Evolutionary conservation across 306 rosid species (phyloP).

Genomic region (Malus fusca): DNA sequence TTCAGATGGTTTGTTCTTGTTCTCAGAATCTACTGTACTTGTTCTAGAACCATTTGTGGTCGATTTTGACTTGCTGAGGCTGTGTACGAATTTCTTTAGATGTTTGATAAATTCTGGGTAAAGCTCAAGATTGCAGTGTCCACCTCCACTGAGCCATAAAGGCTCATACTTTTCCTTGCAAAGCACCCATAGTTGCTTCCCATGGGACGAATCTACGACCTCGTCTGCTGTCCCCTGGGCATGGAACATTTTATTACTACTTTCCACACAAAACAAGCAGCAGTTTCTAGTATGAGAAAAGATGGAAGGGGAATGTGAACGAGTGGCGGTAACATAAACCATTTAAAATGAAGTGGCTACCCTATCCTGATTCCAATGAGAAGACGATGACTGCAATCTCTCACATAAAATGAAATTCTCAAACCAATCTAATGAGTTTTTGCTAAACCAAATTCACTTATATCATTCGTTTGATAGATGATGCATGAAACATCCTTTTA

Average conservation of each 20-base stretch:
- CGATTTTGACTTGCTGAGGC: slow-evolving; percentile 68
- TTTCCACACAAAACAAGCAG: not conserved
- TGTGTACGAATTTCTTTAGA: slow-evolving; percentile 89
- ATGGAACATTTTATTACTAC: slow-evolving; percentile 1
- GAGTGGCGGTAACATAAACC: not conserved
- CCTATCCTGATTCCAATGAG: not conserved
- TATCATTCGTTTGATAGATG: not conserved
- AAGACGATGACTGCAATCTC: not conserved
- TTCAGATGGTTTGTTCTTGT: slow-evolving; percentile 46
- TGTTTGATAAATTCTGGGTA: slow-evolving; percentile 88
- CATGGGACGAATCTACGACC: slow-evolving; percentile 86
- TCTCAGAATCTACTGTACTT: slow-evolving; percentile 38
- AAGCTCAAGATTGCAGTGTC: slow-evolving; percentile 89
- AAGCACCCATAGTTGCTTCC: slow-evolving; percentile 89
- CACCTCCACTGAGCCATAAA: slow-evolving; percentile 89
- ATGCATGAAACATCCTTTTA: not conserved
- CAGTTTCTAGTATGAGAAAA: not conserved
- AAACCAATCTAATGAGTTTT: not conserved
- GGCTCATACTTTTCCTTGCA: slow-evolving; percentile 82
- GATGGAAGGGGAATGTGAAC: not conserved
- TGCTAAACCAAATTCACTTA: not conserved
- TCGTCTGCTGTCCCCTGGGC: slow-evolving; percentile 89
- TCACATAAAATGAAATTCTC: not conserved
- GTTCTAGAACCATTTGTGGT: slow-evolving; percentile 43
- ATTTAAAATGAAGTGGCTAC: not conserved